Base-by-base conservation (phyloP, 257 asterid species). In the Jaltomata sinuosa region DNA sequence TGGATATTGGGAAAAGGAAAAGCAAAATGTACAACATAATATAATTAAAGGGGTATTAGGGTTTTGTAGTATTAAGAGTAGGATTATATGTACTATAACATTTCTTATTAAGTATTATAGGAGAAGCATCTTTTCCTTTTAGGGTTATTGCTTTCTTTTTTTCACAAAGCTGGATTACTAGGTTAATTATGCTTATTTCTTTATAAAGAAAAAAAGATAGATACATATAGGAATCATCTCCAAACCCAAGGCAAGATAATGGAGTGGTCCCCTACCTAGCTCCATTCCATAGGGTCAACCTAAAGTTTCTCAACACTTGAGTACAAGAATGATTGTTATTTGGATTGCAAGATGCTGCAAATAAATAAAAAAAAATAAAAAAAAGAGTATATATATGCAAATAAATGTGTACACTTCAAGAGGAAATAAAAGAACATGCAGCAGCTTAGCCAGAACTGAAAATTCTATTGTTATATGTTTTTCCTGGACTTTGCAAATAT, bases 251-350 rank as follows among this genome's bases (percentile, higher is more conserved):
- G 62, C 40, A 29, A 29, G 10, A 77, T 77, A 50, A 77, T 49
- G 59, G 55, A 49, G 62, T 77, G 82, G 82, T 49, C 82, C 82
- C 82, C 22, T 27, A 25, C 8, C 55, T 67, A 67, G 50, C 78
- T 19, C 78, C 14, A 40, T 40, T 77, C 62, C 45, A 77, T 77
- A 77, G 82, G 62, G 82, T 77, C 82, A 77, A 77, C 82, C 42
- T 77, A 77, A 77, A 77, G 82, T 77, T 77, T 77, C 29, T 77
- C 82, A 49, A 49, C 62, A 77, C 82, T 77, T 16, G 82, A 77
- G 82, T 77, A 49, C 45, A 77, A 49, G 29, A 77, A 77, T 49
- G 82, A 77, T 49, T 68, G 78, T 68, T 49, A 49, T 27, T 47
- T 47, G 40, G 62, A 49, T 77, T 47, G 38, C 36, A 27, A 47